Conservation (phyloP, 2,329 filamentous ascomycete species). For the Lomentospora prolificans region DNA sequence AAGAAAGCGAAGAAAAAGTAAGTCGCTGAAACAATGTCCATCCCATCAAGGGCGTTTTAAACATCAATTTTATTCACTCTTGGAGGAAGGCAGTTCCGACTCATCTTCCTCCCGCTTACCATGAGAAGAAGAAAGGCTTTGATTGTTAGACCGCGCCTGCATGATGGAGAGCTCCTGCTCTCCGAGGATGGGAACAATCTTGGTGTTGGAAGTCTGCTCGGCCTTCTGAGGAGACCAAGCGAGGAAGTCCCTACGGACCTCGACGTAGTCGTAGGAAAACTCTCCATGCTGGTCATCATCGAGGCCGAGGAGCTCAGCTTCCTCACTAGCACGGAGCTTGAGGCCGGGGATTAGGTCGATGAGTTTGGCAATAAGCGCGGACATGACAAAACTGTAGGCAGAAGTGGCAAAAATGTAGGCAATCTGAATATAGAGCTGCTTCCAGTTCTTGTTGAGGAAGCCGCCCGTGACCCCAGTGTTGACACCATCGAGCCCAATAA, state of each 20-base stretch:
- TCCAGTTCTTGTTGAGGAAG: conserved; percentile 66
- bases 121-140: conserved; percentile 1
- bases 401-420: conserved; percentile 61
- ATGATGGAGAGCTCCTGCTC: conserved; percentile 53
- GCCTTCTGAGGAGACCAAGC: conserved; percentile 59
- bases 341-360: conserved; percentile 71
- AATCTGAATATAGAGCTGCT: conserved; percentile 68
- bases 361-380: conserved; percentile 60
- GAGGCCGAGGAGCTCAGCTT: conserved; percentile 79
- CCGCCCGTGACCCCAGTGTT: conserved; percentile 60
- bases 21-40: background rate
- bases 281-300: conserved; percentile 85
- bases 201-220: conserved; percentile 37
- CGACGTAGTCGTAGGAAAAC: conserved; percentile 84
- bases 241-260: conserved; percentile 79
- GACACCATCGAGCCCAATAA: conserved; percentile 67
- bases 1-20: background rate
- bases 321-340: conserved; percentile 68
- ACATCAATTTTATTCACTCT: background rate
- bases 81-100: background rate
- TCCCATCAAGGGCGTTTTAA: background rate
- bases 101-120: background rate
- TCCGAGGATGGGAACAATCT: conserved; percentile 58
- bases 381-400: conserved; percentile 64
- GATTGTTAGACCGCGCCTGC: conserved; percentile 15